A percentile compares a stretch with the other conserved stretches of the same genome.
These are phyloP conservation scores for Huiozyma sinensis DNA, from an alignment of 805 yeast genomes.

Conservation along the genomic window DNA sequence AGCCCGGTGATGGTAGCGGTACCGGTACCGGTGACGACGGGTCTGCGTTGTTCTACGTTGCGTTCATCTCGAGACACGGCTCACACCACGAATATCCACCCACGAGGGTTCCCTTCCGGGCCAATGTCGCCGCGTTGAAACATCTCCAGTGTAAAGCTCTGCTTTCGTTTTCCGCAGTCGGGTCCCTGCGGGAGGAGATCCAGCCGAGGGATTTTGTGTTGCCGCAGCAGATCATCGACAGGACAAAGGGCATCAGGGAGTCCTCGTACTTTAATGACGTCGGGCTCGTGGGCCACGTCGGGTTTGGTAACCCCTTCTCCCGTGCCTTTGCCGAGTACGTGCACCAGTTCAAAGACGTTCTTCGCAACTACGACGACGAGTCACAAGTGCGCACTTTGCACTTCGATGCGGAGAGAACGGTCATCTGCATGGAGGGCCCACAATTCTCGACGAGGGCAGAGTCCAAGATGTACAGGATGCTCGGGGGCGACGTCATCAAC, in stretches of 20 bases:
- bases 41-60: constrained; percentile 51
- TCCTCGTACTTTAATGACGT: constrained; percentile 75
- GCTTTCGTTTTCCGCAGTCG: constrained; percentile 91
- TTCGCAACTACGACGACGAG: constrained; percentile 37
- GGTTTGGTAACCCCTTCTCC: constrained; percentile 96
- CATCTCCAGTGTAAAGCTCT: constrained; percentile 77
- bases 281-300: constrained; percentile 95
- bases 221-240: constrained; percentile 91
- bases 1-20: constrained; percentile 2
- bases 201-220: constrained; percentile 93
- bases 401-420: constrained; percentile 60
- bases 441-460: constrained; percentile 96
- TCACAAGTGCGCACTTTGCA: constrained; percentile 49
- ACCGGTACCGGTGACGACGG: constrained; percentile 32
- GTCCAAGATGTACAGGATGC: constrained; percentile 68
- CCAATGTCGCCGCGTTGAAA: constrained; percentile 94
- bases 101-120: constrained; percentile 81
- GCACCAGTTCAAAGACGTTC: constrained; percentile 40
- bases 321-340: constrained; percentile 56
- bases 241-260: constrained; percentile 90
- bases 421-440: constrained; percentile 98
- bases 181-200: constrained; percentile 81
- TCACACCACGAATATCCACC: constrained; percentile 82
- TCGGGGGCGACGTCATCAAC: constrained; percentile 93
- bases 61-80: constrained; percentile 94